Evolutionary conservation across 2,329 filamentous ascomycete species (phyloP).

Genomic region (Blumeriella jaapii): DNA sequence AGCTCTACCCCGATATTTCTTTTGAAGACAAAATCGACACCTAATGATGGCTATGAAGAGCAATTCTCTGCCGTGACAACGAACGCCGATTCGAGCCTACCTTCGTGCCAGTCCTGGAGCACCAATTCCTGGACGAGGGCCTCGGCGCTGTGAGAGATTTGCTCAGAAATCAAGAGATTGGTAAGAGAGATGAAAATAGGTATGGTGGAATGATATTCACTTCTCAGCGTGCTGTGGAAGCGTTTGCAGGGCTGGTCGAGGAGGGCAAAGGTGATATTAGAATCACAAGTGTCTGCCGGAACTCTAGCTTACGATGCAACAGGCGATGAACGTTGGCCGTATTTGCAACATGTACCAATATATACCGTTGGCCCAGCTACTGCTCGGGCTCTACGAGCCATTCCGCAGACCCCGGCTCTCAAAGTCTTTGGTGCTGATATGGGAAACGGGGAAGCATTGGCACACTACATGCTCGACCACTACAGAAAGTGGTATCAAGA

Average conservation of each 20-base stretch:
- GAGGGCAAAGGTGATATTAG: constrained; percentile 31
- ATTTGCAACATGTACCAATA: constrained; percentile 46
- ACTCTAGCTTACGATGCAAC: too few species aligned
- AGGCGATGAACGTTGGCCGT: constrained; percentile 33
- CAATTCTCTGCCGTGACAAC: constrained; percentile 40
- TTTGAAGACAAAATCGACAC: constrained; percentile 65
- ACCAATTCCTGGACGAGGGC: constrained; percentile 51
- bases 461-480: constrained; percentile 66
- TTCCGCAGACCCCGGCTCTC: constrained; percentile 39
- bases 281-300: too few species aligned
- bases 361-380: constrained; percentile 79
- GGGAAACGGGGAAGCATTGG: constrained; percentile 74
- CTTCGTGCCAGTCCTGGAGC: constrained; percentile 69
- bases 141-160: constrained; percentile 40
- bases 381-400: constrained; percentile 55
- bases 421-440: constrained; percentile 68
- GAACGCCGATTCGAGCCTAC: constrained; percentile 43
- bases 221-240: constrained; percentile 73
- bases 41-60: constrained; percentile 61
- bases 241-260: constrained; percentile 52
- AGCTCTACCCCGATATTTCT: constrained; percentile 49
- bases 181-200: constrained; percentile 25
- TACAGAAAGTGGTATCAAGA: constrained; percentile 46
- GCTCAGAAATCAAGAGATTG: constrained; percentile 36
- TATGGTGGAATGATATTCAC: constrained; percentile 80